phyloP scores from a whole-genome alignment of 73 alveolate species.

The Tetrahymena malaccensis region DNA sequence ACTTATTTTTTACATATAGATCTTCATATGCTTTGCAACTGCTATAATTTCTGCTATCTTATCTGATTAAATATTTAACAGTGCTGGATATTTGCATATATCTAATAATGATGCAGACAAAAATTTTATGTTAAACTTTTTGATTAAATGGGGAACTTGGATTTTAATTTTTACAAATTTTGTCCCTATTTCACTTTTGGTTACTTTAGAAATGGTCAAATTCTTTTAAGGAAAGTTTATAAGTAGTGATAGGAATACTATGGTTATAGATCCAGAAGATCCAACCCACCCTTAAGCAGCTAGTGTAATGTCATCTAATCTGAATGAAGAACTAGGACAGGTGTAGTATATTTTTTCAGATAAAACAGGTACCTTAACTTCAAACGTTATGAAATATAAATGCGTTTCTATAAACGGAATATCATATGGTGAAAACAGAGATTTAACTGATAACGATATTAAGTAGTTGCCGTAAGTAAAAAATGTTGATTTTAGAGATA shows the following conservation, averaged over 20 bases:
- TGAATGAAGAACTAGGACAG: constrained; percentile 81
- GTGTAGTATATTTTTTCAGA: constrained; percentile 70
- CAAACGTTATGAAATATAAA: constrained; percentile 73
- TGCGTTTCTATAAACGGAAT: constrained; percentile 47
- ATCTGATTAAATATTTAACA: constrained; percentile 5
- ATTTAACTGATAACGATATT: neutral
- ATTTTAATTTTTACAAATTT: constrained; percentile 73
- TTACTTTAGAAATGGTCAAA: constrained; percentile 84
- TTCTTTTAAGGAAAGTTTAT: constrained; percentile 78
- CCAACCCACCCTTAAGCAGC: constrained; percentile 46
- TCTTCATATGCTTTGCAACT: constrained; percentile 15
- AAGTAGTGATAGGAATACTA: constrained; percentile 45
- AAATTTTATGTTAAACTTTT: neutral
- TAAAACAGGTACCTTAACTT: constrained; percentile 82
- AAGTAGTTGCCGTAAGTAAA: neutral
- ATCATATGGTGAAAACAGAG: constrained; percentile 43
- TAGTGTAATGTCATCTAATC: constrained; percentile 65
- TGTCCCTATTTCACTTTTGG: constrained; percentile 94
- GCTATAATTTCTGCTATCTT: constrained; percentile 5
- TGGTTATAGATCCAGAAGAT: constrained; percentile 8
- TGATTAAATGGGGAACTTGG: constrained; percentile 71
- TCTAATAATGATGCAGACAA: constrained; percentile 5
- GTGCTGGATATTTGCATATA: constrained; percentile 4
- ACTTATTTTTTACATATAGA: constrained; percentile 11
- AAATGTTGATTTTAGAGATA: constrained; percentile 32